Evolutionary conservation across 768 basidiomycete genomes (phyloP), one percentile per base, ranked within the genome.

Genomic region (Trametes meyenii): DNA sequence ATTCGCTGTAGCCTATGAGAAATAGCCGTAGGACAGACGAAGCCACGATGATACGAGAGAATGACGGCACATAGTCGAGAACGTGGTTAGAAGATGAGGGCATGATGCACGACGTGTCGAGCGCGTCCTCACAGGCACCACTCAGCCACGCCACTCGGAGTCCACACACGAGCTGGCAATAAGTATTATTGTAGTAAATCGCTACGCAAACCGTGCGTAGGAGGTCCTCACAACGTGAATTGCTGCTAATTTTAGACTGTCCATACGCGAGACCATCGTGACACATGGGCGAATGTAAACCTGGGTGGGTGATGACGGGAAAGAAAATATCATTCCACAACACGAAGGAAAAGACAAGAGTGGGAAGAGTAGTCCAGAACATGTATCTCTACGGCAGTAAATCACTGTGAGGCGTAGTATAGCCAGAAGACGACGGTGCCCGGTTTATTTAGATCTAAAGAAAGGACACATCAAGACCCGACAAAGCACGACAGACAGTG

Each of bases 1-100:
- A 94, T 76, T 92, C 90, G 70, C 92, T 94, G 72, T 95, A 96
- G 3, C 88, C 71, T 59, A 96, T 88, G 45, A 96, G 83, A 5
- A 71, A 79, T 35, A 90, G 71, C 60, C 93, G 86, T 53, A 96
- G 70, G 42, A 81, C n/a, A 21, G 78, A 73, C 1, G 91, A 85
- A 23, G 78, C 65, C 19, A 79, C 29, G n/a, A 92, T 69, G 45
- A 91, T 73, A 67, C 76, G 74, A 63, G 74, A 68, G 87, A 90
- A 29, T 79, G 80, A 72, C 43, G 73, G 65, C 21, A 64, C 62
- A 64, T 64, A 44, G 29, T 19, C 48, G 19, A 64, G 58, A 42
- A 64, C 23, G 58, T 36, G 53, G 62, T 55, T 42, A 6, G 58
- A 60, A 54, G 36, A 14, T 45, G 58, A 64, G 58, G 62, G 26